A percentile compares a stretch with the other conserved stretches of the same genome.
These are phyloP conservation scores for Rhizopogon vulgaris DNA, from an alignment of 768 basidiomycete species.

Conservation along the genomic window DNA sequence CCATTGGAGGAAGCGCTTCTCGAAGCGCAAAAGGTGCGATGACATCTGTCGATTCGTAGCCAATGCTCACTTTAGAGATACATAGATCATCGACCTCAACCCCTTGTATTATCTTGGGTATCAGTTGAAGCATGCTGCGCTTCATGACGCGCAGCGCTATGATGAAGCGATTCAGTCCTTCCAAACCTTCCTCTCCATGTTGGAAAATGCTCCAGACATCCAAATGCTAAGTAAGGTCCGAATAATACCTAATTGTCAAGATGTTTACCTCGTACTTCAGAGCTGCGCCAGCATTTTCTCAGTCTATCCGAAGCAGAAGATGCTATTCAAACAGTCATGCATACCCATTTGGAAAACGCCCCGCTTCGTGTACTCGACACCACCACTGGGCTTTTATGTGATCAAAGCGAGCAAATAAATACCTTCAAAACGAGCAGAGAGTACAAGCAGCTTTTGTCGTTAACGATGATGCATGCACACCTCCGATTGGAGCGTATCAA, in stretches of 20 bases:
- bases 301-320: neutral
- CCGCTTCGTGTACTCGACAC: neutral
- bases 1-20: neutral
- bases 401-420: neutral
- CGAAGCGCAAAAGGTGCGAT: neutral
- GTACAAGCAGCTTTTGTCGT: neutral
- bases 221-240: neutral
- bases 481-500: neutral
- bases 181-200: neutral
- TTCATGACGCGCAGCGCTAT: conserved; percentile 69
- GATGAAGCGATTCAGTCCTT: conserved; percentile 75
- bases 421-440: neutral
- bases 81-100: neutral
- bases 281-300: neutral
- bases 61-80: neutral
- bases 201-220: neutral
- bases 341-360: neutral
- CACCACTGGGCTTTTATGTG: neutral
- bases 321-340: neutral
- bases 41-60: neutral
- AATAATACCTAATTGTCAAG: neutral
- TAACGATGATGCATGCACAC: neutral
- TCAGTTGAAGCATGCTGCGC: conserved; percentile 66
- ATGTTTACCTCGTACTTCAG: neutral
- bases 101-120: neutral